Evolutionary conservation across 139 green algal species (phyloP), one percentile per base, ranked within the genome.

Genomic region (Zygnema cylindricum): DNA sequence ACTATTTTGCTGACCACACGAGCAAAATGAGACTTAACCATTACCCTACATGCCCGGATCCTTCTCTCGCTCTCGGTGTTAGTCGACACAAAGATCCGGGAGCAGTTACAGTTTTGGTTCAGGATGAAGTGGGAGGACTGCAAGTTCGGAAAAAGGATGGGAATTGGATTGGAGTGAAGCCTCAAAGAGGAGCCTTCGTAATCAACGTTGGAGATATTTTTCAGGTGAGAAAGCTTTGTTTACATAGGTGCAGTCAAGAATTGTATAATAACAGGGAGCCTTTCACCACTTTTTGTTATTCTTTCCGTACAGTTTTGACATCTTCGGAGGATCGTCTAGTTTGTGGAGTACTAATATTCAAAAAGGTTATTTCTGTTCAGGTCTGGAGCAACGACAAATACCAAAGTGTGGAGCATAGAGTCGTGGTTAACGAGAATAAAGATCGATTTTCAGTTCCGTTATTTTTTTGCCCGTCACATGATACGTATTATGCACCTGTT

Each of bases 11-110:
- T 32, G 49, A 91, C 1, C 86, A 91, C 23, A 76, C 36, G 84
- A 91, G 86, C 81, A 63, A 86, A 1, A 33, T 94, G 84, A 82
- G 93, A 1, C 90, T 95, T 35, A 95, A 95, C 81, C 91, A 92
- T 63, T 95, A 95, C 69, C 93, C 93, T 0, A 3, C 86, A 0
- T 84, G 55, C 11, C 85, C 89, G 1, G 43, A 92, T n/a, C 76
- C 91, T 30, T 76, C 22, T 0, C 39, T 81, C 22, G 43, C 43
- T 21, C 57, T 95, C 35, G 93, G 93, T 0, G 92, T 95, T 25
- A 90, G 87, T 22, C 84, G 89, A 25, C 93, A 95, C 86, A 95
- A 92, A 55, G 93, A 95, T 55, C 93, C 93, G 1, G 93, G 93
- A 0, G 94, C 95, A 36, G 76, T 95, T 25, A 95, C 93, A 1